Conservation (phyloP, 805 yeast species). For the Dipodascopsis tothii region DNA sequence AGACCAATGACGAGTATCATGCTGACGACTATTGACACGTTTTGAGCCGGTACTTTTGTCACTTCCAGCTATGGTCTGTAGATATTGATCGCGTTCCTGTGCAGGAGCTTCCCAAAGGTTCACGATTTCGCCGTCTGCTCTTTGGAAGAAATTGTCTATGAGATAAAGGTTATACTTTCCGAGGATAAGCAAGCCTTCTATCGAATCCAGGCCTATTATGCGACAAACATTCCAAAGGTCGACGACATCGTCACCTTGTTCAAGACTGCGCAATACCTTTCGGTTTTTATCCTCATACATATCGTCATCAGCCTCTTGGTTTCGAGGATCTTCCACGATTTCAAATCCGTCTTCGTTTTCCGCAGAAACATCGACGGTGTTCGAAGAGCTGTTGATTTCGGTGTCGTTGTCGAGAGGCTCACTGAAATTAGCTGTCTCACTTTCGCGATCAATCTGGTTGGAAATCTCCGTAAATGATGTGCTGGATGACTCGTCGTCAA, state of each 20-base stretch:
- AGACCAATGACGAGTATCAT: slow-evolving; percentile 42
- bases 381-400: slow-evolving; percentile 4
- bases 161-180: slow-evolving; percentile 61
- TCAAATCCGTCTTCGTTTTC: slow-evolving; percentile 28
- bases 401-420: neutral
- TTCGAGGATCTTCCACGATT: slow-evolving; percentile 25
- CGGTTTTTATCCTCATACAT: slow-evolving; percentile 57
- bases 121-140: slow-evolving; percentile 47
- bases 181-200: slow-evolving; percentile 65
- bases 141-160: slow-evolving; percentile 59
- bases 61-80: slow-evolving; percentile 50
- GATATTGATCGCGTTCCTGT: slow-evolving; percentile 57
- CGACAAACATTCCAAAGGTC: slow-evolving; percentile 69
- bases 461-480: neutral
- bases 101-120: slow-evolving; percentile 61
- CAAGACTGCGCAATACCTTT: slow-evolving; percentile 61
- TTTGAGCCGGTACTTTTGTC: slow-evolving; percentile 26
- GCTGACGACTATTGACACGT: slow-evolving; percentile 8
- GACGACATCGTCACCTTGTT: slow-evolving; percentile 62
- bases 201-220: slow-evolving; percentile 66
- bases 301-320: slow-evolving; percentile 24
- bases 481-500: neutral
- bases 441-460: too few species aligned
- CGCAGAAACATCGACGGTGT: slow-evolving; percentile 14
- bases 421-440: too few species aligned